Percentiles rank a stretch among this genome's conserved stretches.
These are phyloP conservation scores for Acanthamoeba divionensis DNA, from an alignment of 208 protist species.

Conservation along the genomic window DNA sequence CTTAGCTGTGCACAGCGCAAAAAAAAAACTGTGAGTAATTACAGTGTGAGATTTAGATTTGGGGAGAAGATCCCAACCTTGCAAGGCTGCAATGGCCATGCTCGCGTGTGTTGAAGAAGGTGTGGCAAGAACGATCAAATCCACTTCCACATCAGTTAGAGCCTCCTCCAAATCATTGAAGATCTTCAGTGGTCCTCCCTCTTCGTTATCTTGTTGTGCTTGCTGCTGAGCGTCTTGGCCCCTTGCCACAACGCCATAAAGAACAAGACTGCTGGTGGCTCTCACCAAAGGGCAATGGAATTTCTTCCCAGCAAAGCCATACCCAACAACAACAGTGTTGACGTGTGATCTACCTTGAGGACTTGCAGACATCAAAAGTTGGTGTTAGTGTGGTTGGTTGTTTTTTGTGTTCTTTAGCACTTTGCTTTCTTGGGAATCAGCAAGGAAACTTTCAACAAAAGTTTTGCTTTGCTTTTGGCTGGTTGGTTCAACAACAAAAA, in stretches of 20 bases:
- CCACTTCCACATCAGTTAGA: background rate
- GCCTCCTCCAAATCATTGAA: background rate
- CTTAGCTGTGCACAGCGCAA: too few species aligned
- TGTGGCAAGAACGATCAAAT: conserved; percentile 10
- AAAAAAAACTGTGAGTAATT: too few species aligned
- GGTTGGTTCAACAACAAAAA: too few species aligned
- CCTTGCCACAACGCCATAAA: background rate
- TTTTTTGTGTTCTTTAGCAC: too few species aligned
- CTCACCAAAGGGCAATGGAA: background rate
- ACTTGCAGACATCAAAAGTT: too few species aligned
- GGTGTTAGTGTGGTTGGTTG: too few species aligned
- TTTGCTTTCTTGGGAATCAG: too few species aligned
- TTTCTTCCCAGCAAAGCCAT: background rate
- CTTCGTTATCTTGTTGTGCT: background rate
- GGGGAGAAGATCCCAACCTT: too few species aligned
- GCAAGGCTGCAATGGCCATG: conserved; percentile 27
- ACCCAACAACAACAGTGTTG: background rate
- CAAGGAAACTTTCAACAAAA: too few species aligned
- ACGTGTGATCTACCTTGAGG: too few species aligned
- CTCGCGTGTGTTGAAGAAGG: background rate
- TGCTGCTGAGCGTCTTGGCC: background rate
- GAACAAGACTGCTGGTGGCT: background rate
- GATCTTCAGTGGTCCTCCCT: background rate
- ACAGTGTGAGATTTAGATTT: too few species aligned
- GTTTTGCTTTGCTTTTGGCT: too few species aligned